These are phyloP conservation scores for Pseudocercospora eumusae DNA, from an alignment of 2,329 filamentous ascomycete genomes.

Conservation along the genomic window DNA sequence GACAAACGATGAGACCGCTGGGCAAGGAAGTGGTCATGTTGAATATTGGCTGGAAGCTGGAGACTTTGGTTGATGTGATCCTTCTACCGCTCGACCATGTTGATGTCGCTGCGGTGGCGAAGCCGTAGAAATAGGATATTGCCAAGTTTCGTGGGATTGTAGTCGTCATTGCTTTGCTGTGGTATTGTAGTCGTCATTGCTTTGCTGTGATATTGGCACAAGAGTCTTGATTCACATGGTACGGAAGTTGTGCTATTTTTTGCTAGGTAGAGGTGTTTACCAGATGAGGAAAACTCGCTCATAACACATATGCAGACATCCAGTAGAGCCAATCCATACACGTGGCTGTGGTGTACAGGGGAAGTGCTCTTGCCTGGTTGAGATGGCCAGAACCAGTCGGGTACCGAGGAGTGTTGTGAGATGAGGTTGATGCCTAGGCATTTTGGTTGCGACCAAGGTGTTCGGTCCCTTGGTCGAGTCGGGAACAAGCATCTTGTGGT, in stretches of 20 bases:
- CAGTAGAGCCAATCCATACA: not conserved
- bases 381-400: constrained; percentile 2
- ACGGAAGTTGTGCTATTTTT: not conserved
- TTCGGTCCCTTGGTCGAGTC: not conserved
- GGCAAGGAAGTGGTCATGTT: constrained; percentile 24
- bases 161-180: too few species aligned
- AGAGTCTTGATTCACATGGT: not conserved
- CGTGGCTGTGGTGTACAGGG: not conserved
- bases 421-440: not conserved
- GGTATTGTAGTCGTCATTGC: not conserved
- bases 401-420: not conserved
- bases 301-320: not conserved
- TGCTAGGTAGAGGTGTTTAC: not conserved
- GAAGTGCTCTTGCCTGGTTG: not conserved
- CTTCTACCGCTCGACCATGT: constrained; percentile 25
- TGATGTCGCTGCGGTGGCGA: constrained; percentile 7
- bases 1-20: constrained; percentile 8
- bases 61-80: constrained; percentile 25
- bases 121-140: not conserved
- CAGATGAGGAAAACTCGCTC: not conserved
- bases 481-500: not conserved
- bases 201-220: not conserved
- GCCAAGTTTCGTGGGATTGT: too few species aligned
- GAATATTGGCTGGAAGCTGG: constrained; percentile 28
- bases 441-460: not conserved